Percentiles rank a stretch among this genome's conserved stretches.
Evolutionary conservation across 352 stramenopile species (phyloP).

Genomic region (Phytophthora chlamydospora): DNA sequence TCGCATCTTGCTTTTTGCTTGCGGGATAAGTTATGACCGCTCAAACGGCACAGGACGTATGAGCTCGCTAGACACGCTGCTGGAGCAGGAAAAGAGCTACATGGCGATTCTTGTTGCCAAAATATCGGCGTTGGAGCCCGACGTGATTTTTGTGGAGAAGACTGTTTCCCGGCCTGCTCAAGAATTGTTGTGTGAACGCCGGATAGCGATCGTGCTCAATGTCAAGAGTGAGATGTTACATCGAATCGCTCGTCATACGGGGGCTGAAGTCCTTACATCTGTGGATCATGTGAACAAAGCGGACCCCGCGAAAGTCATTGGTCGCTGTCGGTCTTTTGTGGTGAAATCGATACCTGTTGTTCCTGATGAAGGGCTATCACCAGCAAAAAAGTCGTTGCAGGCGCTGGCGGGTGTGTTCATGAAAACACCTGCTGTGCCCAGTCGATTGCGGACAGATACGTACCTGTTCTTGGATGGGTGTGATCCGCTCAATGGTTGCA

Average conservation of each 20-base stretch:
- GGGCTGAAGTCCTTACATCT: slow-evolving; percentile 90
- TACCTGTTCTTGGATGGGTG: slow-evolving; percentile 96
- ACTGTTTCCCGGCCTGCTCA: slow-evolving; percentile 92
- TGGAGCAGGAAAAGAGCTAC: slow-evolving; percentile 97
- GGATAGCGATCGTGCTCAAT: slow-evolving; percentile 94
- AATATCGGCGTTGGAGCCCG: slow-evolving; percentile 94
- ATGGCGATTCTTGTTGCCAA: slow-evolving; percentile 97
- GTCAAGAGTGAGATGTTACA: slow-evolving; percentile 93
- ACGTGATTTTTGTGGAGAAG: slow-evolving; percentile 95
- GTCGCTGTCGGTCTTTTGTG: slow-evolving; percentile 69
- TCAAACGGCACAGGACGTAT: slow-evolving; percentile 85
- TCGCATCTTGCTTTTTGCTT: slow-evolving; percentile 96
- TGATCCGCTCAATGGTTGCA: slow-evolving; percentile 94
- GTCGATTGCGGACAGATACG: slow-evolving; percentile 70
- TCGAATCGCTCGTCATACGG: slow-evolving; percentile 94
- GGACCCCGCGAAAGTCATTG: slow-evolving; percentile 56
- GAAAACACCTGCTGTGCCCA: slow-evolving; percentile 27
- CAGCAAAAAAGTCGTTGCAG: slow-evolving; percentile 35
- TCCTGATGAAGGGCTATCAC: slow-evolving; percentile 40
- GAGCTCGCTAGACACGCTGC: slow-evolving; percentile 94
- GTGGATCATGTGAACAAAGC: slow-evolving; percentile 92
- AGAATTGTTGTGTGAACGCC: slow-evolving; percentile 90
- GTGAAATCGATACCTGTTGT: slow-evolving; percentile 65
- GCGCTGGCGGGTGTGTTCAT: slow-evolving; percentile 38
- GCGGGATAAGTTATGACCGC: slow-evolving; percentile 97